Percentiles rank a stretch among this genome's conserved stretches.
Evolutionary conservation across 257 asterid genomes (phyloP).

Genomic region (Solanum virginianum): DNA sequence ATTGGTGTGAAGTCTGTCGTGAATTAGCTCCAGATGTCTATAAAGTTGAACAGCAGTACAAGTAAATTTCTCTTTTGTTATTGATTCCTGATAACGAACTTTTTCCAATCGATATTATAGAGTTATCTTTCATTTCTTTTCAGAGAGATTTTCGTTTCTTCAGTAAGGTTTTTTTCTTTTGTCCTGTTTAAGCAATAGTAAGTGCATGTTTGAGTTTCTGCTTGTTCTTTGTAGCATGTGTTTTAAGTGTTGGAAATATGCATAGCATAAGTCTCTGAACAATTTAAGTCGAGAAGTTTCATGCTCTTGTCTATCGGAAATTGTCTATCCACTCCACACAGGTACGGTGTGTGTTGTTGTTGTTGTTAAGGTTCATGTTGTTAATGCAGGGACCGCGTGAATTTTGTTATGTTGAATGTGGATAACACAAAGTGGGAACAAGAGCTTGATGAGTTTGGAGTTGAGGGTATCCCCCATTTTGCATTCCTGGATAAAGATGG

Average conservation of each 20-base stretch:
- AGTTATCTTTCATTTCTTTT: background rate
- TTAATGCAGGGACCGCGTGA: conserved; percentile 58
- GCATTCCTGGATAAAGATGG: conserved; percentile 85
- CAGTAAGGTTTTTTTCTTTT: background rate
- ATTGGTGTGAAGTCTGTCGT: conserved; percentile 96
- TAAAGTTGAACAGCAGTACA: conserved; percentile 74
- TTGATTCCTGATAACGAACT: background rate
- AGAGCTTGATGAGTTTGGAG: conserved; percentile 99
- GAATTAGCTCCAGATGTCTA: conserved; percentile 88
- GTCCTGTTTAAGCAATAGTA: background rate
- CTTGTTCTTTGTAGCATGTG: background rate
- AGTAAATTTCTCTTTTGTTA: conserved; percentile 25
- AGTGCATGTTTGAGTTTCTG: background rate
- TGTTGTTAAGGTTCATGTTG: background rate
- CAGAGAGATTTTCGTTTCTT: background rate
- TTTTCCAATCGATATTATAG: background rate
- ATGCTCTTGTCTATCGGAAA: background rate
- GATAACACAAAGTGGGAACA: conserved; percentile 99
- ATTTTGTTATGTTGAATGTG: conserved; percentile 95
- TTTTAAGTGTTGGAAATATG: background rate
- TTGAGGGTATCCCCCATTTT: conserved; percentile 97
- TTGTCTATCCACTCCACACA: too few species aligned
- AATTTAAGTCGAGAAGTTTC: background rate
- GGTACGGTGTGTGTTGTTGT: background rate
- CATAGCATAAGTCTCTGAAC: background rate